These are phyloP conservation scores for Paraurostyla sp. DNA, from an alignment of 73 alveolate genomes.

Conservation along the genomic window DNA sequence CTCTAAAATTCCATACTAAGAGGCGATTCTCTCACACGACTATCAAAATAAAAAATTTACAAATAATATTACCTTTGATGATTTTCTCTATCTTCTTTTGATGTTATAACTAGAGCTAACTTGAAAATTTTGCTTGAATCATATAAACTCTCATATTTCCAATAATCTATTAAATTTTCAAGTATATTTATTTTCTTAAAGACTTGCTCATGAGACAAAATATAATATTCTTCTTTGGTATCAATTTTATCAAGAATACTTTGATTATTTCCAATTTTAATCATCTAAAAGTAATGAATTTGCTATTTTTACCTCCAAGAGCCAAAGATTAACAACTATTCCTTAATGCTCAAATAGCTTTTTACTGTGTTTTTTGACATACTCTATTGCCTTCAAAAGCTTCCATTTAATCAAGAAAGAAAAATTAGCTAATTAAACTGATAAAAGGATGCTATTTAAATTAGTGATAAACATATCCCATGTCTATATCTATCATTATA, in stretches of 20 bases:
- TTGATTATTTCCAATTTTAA: background rate
- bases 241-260: constrained; percentile 33
- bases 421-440: background rate
- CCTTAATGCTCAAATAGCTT: constrained; percentile 29
- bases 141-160: constrained; percentile 21
- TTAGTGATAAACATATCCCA: constrained; percentile 47
- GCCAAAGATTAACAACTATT: constrained; percentile 25
- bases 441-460: background rate
- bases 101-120: constrained; percentile 20
- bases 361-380: background rate
- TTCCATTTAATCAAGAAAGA: background rate
- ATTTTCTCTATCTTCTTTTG: constrained; percentile 18
- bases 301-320: constrained; percentile 10
- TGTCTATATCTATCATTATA: background rate
- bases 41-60: background rate
- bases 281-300: background rate
- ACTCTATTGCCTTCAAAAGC: background rate
- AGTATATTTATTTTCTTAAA: background rate
- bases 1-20: background rate
- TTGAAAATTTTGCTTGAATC: background rate
- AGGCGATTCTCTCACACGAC: background rate
- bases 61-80: background rate
- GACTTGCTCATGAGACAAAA: background rate
- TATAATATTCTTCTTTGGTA: constrained; percentile 48
- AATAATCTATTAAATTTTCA: constrained; percentile 22